Evolutionary conservation across 2,329 filamentous ascomycete genomes (phyloP), one percentile per base, ranked within the genome.

Genomic region (Monosporascus sp.): DNA sequence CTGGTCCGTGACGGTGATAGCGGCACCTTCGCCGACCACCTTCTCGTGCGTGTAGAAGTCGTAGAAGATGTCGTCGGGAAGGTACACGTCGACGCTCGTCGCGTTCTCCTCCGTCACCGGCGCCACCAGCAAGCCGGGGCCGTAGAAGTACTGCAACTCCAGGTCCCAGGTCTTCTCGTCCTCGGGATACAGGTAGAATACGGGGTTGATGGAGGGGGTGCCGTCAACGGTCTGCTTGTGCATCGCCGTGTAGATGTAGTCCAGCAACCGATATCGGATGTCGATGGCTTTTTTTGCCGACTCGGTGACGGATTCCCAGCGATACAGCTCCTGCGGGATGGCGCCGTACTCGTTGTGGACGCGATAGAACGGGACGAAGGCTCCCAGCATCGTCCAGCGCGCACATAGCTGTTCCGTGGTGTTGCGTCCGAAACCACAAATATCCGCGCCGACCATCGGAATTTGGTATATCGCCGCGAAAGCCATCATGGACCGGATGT

Each of bases 341-440:
- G 69, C 67, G 35, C 59, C 63, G 48, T 64, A 80, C 43, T 77
- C 68, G 54, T 87, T 86, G 72, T 92, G 88, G 67, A 90, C 86
- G 56, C 88, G 85, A 73, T 85, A 90, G 74, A 92, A 91, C 1
- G 87, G 84, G 38, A 80, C 77, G 74, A 91, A 90, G 8, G 87
- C 87, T 17, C 87, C 87, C 0, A 90, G 77, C 25, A 80, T 78
- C 1, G 86, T 82, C 88, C 88, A 92, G n/a, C 88, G 83, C 3
- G 87, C 82, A 66, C 88, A 91, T 6, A 91, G 78, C 46, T 81
- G 74, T 65, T 88, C 83, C 11, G 80, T 87, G 0, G 86, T 85
- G 61, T 87, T 79, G 15, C 74, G 78, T 11, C 76, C 85, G 63
- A 88, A 95, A 0, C 90, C 90, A 62, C 90, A 95, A 0, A 91